These are phyloP conservation scores for Metarhizium sp. DNA, from an alignment of 2,329 filamentous ascomycete genomes.

Conservation along the genomic window DNA sequence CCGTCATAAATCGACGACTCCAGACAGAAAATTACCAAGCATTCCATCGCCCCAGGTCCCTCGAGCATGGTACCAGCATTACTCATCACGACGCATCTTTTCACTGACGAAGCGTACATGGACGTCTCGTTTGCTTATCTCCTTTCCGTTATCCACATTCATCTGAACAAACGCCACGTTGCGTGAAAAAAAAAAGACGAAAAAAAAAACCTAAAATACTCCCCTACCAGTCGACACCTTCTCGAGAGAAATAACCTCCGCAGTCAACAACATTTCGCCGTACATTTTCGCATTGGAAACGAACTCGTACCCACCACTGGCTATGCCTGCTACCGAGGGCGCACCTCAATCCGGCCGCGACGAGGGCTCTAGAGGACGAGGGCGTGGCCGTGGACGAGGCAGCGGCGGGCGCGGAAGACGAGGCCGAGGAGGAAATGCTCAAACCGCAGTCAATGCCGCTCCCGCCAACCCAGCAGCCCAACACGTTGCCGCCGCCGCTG, in stretches of 20 bases:
- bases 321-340: constrained; percentile 12
- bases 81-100: no score
- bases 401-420: constrained; percentile 12
- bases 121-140: no score
- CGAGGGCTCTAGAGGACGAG: constrained; percentile 27
- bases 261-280: background rate
- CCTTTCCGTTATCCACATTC: no score
- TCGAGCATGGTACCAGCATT: no score
- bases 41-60: no score
- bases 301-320: background rate
- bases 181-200: no score
- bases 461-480: constrained; percentile 19
- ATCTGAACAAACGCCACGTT: no score
- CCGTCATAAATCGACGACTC: no score
- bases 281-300: background rate
- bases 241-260: background rate
- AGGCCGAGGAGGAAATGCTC: constrained; percentile 6
- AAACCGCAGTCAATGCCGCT: constrained; percentile 7
- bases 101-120: no score
- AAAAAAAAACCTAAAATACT: no score
- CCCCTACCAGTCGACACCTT: background rate
- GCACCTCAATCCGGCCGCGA: constrained; percentile 17
- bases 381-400: constrained; percentile 26
- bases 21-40: no score
- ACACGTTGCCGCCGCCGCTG: constrained; percentile 20